A percentile compares a stretch with the other conserved stretches of the same genome.
Conservation (phyloP, 2,329 filamentous ascomycete genomes). For the Trichophyton benhamiae region DNA sequence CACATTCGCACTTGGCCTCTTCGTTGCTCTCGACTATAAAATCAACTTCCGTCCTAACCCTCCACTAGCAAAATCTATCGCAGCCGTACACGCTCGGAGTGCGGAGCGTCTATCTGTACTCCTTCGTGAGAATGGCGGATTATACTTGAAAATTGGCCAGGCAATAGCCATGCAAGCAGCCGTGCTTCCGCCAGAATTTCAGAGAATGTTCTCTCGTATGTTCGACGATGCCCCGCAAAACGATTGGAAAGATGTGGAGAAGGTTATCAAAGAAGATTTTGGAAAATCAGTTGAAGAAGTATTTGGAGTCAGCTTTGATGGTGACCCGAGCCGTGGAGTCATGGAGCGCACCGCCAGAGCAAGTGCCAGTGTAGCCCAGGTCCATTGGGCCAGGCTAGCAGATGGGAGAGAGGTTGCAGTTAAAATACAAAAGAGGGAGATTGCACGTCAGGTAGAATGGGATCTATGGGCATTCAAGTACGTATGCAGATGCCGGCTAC, state of each 20-base stretch:
- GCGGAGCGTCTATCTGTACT: slow-evolving; percentile 73
- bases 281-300: slow-evolving; percentile 75
- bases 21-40: slow-evolving; percentile 88
- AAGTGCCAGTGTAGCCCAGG: slow-evolving; percentile 88
- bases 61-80: slow-evolving; percentile 57
- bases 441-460: slow-evolving; percentile 80
- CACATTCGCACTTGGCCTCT: slow-evolving; percentile 66
- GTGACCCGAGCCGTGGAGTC: slow-evolving; percentile 49
- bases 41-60: slow-evolving; percentile 82
- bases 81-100: slow-evolving; percentile 69
- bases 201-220: slow-evolving; percentile 91
- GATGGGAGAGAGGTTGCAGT: slow-evolving; percentile 88
- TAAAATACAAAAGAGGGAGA: slow-evolving; percentile 94
- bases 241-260: slow-evolving; percentile 70
- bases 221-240: slow-evolving; percentile 97
- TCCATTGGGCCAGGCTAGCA: slow-evolving; percentile 78
- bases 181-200: slow-evolving; percentile 83
- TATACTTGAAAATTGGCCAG: slow-evolving; percentile 97
- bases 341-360: slow-evolving; percentile 59
- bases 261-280: slow-evolving; percentile 79
- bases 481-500: slow-evolving; percentile 18
- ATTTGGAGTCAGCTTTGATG: slow-evolving; percentile 74
- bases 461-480: slow-evolving; percentile 91
- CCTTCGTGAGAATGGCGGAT: slow-evolving; percentile 71
- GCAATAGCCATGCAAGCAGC: slow-evolving; percentile 98